Evolutionary conservation across 2,329 filamentous ascomycete species (phyloP).

Genomic region (Alternaria angustiovoidea): DNA sequence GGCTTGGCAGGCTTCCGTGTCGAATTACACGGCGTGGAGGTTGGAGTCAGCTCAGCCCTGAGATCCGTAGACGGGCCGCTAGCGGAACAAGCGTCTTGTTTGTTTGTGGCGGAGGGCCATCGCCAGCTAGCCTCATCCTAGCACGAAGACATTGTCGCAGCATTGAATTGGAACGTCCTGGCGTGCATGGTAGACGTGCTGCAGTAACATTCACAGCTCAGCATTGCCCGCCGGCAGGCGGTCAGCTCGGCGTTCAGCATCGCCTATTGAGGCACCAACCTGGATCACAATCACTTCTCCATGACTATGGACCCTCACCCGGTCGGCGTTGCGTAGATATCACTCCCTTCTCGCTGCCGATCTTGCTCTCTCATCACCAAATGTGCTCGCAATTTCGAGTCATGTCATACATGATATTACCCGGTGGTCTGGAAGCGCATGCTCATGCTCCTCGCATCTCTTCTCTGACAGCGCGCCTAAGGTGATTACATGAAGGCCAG

Average conservation of each 20-base stretch:
- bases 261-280: background rate
- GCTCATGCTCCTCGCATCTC: background rate
- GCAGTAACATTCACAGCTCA: slow-evolving; percentile 1
- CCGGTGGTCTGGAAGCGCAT: background rate
- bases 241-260: background rate
- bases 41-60: slow-evolving; percentile 9
- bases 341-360: background rate
- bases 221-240: background rate
- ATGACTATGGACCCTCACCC: no score
- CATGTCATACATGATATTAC: background rate
- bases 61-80: slow-evolving; percentile 4
- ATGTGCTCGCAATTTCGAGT: background rate
- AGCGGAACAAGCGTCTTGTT: slow-evolving; percentile 2
- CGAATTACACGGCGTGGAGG: slow-evolving; percentile 11
- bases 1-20: slow-evolving; percentile 10
- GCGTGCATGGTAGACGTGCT: background rate
- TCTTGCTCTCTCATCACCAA: background rate
- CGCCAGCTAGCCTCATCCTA: slow-evolving; percentile 5
- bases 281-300: no score
- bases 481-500: background rate
- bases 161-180: background rate
- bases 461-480: background rate
- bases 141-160: background rate
- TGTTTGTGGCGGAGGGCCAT: background rate
- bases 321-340: no score